These are phyloP conservation scores for Cystobasidium tubakii DNA, from an alignment of 768 basidiomycete species.

Conservation along the genomic window DNA sequence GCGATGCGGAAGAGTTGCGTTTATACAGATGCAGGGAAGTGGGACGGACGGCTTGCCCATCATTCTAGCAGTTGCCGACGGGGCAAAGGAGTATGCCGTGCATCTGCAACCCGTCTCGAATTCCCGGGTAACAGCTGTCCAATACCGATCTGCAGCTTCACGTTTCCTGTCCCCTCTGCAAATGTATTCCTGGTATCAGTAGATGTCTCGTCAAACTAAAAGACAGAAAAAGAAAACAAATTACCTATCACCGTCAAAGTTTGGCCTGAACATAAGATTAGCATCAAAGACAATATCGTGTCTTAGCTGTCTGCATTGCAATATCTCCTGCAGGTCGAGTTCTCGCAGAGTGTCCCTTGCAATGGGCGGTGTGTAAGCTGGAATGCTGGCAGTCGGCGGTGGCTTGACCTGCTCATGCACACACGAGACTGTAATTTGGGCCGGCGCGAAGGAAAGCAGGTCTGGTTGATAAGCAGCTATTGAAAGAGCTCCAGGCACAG, in stretches of 20 bases:
- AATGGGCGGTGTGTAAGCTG: constrained; percentile 67
- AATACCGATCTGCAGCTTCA: constrained; percentile 71
- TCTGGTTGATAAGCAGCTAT: background rate
- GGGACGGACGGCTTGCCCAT: constrained; percentile 12
- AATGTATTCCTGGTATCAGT: constrained; percentile 57
- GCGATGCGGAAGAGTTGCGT: constrained; percentile 45
- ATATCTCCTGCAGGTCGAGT: constrained; percentile 74
- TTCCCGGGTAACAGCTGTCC: constrained; percentile 73
- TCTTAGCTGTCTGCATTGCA: constrained; percentile 83
- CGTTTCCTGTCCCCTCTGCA: constrained; percentile 66
- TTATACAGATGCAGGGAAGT: constrained; percentile 41
- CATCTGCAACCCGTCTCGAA: constrained; percentile 77
- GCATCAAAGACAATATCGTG: constrained; percentile 46
- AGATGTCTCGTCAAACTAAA: background rate
- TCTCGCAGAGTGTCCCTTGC: constrained; percentile 76
- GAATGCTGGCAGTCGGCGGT: constrained; percentile 49
- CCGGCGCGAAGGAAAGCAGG: background rate
- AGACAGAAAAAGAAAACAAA: background rate
- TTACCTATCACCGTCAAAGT: constrained; percentile 45
- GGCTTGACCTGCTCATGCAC: background rate
- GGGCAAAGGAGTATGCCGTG: constrained; percentile 56
- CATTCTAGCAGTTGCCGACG: constrained; percentile 11
- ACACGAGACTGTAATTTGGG: background rate
- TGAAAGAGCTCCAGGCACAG: too few relatives aligned
- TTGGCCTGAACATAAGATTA: constrained; percentile 49